Conservation (phyloP, 495 filamentous ascomycete genomes). For the Aspergillus avenaceus region DNA sequence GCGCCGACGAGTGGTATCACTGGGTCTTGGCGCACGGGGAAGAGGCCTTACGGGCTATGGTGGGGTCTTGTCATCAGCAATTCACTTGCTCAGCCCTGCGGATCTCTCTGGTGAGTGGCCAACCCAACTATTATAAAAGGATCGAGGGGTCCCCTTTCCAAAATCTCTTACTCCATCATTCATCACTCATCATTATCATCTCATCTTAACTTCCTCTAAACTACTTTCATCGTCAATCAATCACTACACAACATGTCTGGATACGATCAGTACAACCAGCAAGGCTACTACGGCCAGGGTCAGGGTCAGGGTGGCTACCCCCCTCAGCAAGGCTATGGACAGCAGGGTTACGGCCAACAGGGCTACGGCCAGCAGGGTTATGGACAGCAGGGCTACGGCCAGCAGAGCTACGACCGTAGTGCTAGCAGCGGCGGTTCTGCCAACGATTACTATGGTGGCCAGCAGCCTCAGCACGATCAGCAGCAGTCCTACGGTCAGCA, state of each 20-base stretch:
- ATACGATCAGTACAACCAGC: conserved; percentile 37
- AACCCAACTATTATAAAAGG: conserved; percentile 18
- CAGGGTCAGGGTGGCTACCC: conserved; percentile 28
- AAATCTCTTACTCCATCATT: conserved; percentile 9
- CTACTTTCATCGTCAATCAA: not conserved
- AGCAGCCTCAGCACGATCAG: conserved; percentile 25
- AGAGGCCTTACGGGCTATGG: conserved; percentile 7
- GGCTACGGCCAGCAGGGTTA: conserved; percentile 6
- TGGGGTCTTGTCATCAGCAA: conserved; percentile 13
- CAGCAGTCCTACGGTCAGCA: conserved; percentile 24
- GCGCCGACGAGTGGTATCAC: not conserved
- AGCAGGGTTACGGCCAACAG: conserved; percentile 28
- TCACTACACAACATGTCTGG: conserved; percentile 33
- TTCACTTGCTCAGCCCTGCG: conserved; percentile 17
- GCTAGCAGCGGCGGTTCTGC: conserved; percentile 15
- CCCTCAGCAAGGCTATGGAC: conserved; percentile 20
- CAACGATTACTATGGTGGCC: conserved; percentile 30
- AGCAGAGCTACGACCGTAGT: conserved; percentile 18
- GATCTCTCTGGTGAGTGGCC: conserved; percentile 16
- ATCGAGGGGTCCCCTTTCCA: conserved; percentile 4
- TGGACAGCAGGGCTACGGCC: conserved; percentile 23
- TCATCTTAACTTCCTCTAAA: not conserved
- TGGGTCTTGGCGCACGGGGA: conserved; percentile 4
- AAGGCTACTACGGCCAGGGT: conserved; percentile 13
- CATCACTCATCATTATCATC: conserved; percentile 7